A percentile compares a stretch with the other conserved stretches of the same genome.
These are phyloP conservation scores for Xanthoparmelia taractica DNA, from an alignment of 495 filamentous ascomycete genomes.

Conservation along the genomic window DNA sequence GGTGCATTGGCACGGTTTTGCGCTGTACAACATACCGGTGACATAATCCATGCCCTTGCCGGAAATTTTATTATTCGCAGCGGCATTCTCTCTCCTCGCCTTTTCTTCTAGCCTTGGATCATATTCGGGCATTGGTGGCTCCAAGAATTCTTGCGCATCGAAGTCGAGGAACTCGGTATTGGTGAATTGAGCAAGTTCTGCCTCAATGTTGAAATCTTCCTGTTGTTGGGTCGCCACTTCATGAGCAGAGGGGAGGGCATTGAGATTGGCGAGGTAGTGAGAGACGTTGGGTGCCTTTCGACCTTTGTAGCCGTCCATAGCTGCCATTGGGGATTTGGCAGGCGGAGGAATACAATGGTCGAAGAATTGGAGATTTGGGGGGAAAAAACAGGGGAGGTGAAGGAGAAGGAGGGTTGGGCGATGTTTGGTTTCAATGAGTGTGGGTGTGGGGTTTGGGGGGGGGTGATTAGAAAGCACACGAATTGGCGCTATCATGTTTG, in stretches of 20 bases:
- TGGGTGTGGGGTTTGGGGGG: too few species aligned
- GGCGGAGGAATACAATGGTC: neutral
- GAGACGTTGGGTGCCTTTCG: slow-evolving; percentile 76
- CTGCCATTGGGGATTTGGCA: neutral
- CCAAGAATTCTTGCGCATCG: slow-evolving; percentile 43
- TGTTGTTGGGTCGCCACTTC: slow-evolving; percentile 52
- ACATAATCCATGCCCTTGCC: slow-evolving; percentile 19
- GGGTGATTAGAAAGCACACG: neutral
- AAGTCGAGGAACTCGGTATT: slow-evolving; percentile 93
- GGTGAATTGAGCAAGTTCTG: slow-evolving; percentile 82
- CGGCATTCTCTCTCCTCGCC: slow-evolving; percentile 11
- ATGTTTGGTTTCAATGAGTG: too few species aligned
- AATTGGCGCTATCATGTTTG: neutral
- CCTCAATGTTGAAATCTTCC: slow-evolving; percentile 55
- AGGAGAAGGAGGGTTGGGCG: neutral
- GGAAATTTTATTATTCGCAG: neutral
- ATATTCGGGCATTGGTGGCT: neutral
- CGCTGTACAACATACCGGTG: slow-evolving; percentile 13
- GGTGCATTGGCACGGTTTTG: neutral
- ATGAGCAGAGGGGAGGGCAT: slow-evolving; percentile 61
- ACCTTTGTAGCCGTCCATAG: slow-evolving; percentile 61
- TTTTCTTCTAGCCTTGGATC: slow-evolving; percentile 2
- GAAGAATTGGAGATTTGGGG: neutral
- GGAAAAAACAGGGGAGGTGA: neutral
- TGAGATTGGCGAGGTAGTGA: slow-evolving; percentile 80